phyloP scores from a whole-genome alignment of 306 rosid genomes.

The Nissolia schottii region DNA sequence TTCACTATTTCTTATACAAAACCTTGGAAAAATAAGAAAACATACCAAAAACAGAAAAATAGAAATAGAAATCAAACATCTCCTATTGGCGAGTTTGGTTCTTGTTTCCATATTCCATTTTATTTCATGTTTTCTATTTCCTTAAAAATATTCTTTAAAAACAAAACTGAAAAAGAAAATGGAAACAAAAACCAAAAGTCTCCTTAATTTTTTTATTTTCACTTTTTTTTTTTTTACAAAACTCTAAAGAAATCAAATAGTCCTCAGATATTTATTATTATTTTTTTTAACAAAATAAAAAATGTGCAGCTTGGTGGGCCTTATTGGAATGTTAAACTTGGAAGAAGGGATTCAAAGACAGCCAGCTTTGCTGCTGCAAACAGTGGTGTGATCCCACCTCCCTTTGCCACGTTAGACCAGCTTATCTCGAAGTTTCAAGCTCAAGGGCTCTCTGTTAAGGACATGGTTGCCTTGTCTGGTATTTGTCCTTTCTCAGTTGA shows the following conservation, averaged over 20 bases:
- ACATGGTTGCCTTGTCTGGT: slow-evolving; percentile 94
- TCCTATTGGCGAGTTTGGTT: no score
- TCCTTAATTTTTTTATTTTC: no score
- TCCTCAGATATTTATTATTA: neutral
- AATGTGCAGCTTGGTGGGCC: slow-evolving; percentile 82
- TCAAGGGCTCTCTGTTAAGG: slow-evolving; percentile 59
- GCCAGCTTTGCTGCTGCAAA: slow-evolving; percentile 41
- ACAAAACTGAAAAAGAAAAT: neutral
- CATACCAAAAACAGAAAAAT: no score
- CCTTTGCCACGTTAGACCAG: slow-evolving; percentile 30
- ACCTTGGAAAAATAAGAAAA: no score
- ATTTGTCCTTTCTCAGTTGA: neutral
- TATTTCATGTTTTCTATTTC: no score
- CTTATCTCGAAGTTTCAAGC: slow-evolving; percentile 44
- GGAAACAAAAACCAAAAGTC: no score
- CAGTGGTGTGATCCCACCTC: slow-evolving; percentile 59
- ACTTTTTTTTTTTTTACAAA: no score
- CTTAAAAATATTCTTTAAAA: neutral
- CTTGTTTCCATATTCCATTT: no score
- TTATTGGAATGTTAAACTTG: slow-evolving; percentile 67
- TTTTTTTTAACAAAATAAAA: no score
- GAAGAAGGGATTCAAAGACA: slow-evolving; percentile 87
- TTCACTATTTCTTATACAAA: no score
- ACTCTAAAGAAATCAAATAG: no score
- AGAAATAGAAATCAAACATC: no score